A percentile compares a stretch with the other conserved stretches of the same genome.
These are phyloP conservation scores for Eimeria falciformis DNA, from an alignment of 169 alveolate genomes.

Conservation along the genomic window DNA sequence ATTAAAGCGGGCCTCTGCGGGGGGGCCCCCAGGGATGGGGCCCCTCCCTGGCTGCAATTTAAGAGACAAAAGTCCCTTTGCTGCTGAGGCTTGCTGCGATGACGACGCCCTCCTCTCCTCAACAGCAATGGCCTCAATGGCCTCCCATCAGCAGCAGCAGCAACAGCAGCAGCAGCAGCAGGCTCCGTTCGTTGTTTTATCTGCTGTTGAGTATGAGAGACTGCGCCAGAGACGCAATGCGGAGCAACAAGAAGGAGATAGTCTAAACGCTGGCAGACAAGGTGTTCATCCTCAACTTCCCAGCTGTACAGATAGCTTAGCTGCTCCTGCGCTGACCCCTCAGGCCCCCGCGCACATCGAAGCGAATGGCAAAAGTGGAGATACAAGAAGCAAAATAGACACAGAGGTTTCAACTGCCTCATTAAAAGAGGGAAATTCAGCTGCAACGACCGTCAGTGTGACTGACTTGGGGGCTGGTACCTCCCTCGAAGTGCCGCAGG, in stretches of 20 bases:
- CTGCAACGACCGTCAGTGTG: neutral
- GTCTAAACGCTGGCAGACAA: neutral
- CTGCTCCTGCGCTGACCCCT: too few species aligned
- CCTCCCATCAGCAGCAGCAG: constrained; percentile 7
- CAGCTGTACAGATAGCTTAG: neutral
- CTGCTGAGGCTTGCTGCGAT: constrained; percentile 27
- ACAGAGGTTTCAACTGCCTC: neutral
- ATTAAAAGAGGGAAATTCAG: neutral
- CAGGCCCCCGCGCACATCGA: neutral
- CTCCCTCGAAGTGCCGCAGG: constrained; percentile 10
- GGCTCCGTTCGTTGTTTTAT: neutral
- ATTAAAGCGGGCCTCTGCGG: neutral
- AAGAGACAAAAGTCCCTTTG: constrained; percentile 13
- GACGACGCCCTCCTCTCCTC: constrained; percentile 21
- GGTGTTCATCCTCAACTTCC: neutral
- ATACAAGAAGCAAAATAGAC: neutral
- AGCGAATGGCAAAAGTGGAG: neutral
- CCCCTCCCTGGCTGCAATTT: neutral
- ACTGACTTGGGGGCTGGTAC: neutral
- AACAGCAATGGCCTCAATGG: neutral
- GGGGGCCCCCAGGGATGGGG: neutral
- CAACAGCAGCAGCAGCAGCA: constrained; percentile 40
- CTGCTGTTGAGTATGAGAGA: constrained; percentile 29
- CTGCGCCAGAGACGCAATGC: neutral
- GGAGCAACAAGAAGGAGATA: neutral